Percentiles rank a stretch among this genome's conserved stretches.
phyloP scores from a whole-genome alignment of 2,329 filamentous ascomycete species.

The Fusarium continuum region DNA sequence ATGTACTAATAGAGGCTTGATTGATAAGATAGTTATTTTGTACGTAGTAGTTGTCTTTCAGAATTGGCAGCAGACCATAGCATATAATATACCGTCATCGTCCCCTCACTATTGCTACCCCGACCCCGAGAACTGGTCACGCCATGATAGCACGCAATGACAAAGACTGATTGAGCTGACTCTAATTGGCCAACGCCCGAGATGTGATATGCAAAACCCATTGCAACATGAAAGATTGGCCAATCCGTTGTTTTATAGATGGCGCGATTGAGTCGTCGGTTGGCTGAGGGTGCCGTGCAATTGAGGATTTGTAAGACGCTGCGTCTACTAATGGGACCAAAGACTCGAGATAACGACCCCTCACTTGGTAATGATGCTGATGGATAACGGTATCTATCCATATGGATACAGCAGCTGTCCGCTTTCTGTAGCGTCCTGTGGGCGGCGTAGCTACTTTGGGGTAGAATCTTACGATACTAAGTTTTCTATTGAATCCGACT shows the following conservation, averaged over 20 bases:
- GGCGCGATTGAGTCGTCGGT: background rate
- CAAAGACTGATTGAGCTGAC: background rate
- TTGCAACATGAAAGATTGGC: slow-evolving; percentile 16
- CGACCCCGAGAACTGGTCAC: slow-evolving; percentile 1
- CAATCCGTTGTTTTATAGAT: background rate
- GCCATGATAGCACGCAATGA: slow-evolving; percentile 17
- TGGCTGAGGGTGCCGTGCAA: slow-evolving; percentile 5
- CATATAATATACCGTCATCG: slow-evolving; percentile 3
- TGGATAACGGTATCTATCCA: background rate
- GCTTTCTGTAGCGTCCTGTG: background rate
- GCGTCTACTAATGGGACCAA: background rate
- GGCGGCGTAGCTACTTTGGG: background rate
- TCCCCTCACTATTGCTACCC: background rate
- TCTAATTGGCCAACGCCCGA: background rate
- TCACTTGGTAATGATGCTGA: background rate
- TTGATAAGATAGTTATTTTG: fast-evolving
- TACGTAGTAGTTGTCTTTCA: fast-evolving
- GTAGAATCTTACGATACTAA: background rate
- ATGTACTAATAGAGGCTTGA: background rate
- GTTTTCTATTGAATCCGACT: background rate
- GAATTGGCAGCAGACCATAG: fast-evolving
- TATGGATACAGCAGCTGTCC: background rate
- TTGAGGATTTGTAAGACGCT: slow-evolving; percentile 9
- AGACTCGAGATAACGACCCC: background rate
- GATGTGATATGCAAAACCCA: slow-evolving; percentile 20